Base-by-base conservation (phyloP, 1,284 basidiomycete genomes). In the Rhodotorula glutinis region DNA sequence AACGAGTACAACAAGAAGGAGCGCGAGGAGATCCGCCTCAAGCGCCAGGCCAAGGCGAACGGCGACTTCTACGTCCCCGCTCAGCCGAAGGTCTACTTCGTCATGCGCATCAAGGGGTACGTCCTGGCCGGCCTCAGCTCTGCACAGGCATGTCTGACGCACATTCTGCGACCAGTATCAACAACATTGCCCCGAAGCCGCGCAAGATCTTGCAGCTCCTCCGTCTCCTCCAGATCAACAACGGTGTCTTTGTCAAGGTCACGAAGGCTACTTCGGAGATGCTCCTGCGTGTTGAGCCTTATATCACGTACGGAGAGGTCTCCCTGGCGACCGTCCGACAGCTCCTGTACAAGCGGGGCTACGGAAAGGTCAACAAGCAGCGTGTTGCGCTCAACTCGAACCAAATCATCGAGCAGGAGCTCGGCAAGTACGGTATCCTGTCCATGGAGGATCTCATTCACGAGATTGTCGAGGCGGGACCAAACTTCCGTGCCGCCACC, bases 141-240 rank as follows among this genome's bases (percentile, higher is more conserved):
- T 25, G 14, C 19, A 4, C 8, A 27, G 16, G 11, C 21, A 29
- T 19, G 3, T 19, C 40, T 58, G 43, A 53, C 41, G 0, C 53
- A 8, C 29, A 11, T 10, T 29, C 33, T 16, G 14, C 10, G 38
- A 71, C 55, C 73, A 93, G 95, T 96, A 93, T 99, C 85, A 97
- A 95, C 83, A 93, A 98, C 81, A 95, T 98, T 79, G 92, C 95
- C 69, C 95, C 95, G 73, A 98, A 98, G 84, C 96, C 95, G 77
- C 89, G 93, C 81, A 98, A 98, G 86, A 97, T 98, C 80, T 83
- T 98, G 78, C 95, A 98, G 81, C 88, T 99, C 73, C 90, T 99
- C 79, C 92, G 95, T 78, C 88, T 99, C 71, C 88, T 97, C 75
- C 96, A 98, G 82, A 98, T 99, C 85, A 98, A 98, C 89, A 98